phyloP scores from a whole-genome alignment of 805 yeast species.

The Metschnikowia chrysomelidarum region DNA sequence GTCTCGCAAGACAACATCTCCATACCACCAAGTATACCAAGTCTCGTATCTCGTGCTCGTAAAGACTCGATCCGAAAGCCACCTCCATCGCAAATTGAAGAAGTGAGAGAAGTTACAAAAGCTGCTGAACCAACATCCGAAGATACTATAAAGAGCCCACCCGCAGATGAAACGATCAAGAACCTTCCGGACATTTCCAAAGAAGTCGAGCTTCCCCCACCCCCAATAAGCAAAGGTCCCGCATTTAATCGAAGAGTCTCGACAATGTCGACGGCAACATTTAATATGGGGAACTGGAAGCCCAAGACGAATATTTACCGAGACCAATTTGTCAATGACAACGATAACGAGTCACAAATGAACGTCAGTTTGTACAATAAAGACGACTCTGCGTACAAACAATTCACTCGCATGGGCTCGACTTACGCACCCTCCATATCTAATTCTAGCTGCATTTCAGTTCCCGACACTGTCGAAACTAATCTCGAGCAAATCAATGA shows the following conservation, averaged over 20 bases:
- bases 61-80: slow-evolving; percentile 36
- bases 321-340: slow-evolving; percentile 47
- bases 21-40: not conserved
- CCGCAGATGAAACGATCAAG: no score
- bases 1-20: not conserved
- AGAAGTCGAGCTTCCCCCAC: slow-evolving; percentile 1
- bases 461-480: slow-evolving; percentile 42
- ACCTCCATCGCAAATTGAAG: slow-evolving; percentile 22
- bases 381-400: slow-evolving; percentile 27
- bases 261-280: slow-evolving; percentile 28
- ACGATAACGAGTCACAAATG: slow-evolving; percentile 36
- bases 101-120: no score
- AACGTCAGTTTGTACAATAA: slow-evolving; percentile 17
- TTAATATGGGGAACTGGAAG: slow-evolving; percentile 56
- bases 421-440: slow-evolving; percentile 16
- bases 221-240: slow-evolving; percentile 2
- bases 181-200: no score
- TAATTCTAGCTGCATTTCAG: slow-evolving; percentile 24
- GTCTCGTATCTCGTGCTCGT: slow-evolving; percentile 12
- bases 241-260: slow-evolving; percentile 30
- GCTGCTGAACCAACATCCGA: no score
- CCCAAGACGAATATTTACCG: slow-evolving; percentile 53
- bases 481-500: slow-evolving; percentile 34
- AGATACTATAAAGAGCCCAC: no score
- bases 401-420: slow-evolving; percentile 32